Evolutionary conservation across 2,329 filamentous ascomycete species (phyloP).

Genomic region (Pseudogymnoascus sp.): DNA sequence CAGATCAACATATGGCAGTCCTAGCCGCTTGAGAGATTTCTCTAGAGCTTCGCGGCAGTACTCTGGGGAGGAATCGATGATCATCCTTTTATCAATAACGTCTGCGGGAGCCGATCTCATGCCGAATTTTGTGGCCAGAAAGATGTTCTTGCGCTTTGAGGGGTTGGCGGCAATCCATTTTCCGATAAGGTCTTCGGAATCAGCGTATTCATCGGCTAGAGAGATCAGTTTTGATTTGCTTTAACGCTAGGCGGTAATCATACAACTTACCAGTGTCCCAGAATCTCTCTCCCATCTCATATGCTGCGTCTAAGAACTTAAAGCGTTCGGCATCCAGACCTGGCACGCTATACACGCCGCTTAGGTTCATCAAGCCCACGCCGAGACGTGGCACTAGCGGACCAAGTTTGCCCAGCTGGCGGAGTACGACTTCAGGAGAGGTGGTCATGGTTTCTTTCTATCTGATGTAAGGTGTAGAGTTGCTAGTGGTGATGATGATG

Average conservation of each 20-base stretch:
- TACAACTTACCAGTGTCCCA: neutral
- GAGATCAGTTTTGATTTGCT: neutral
- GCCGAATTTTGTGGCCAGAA: slow-evolving; percentile 44
- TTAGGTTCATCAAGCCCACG: neutral
- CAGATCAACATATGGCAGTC: slow-evolving; percentile 35
- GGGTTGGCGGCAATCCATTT: neutral
- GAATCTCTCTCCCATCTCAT: slow-evolving; percentile 30
- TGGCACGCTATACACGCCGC: neutral
- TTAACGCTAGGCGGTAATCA: neutral
- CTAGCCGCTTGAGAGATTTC: slow-evolving; percentile 33
- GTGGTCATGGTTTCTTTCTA: neutral
- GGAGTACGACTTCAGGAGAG: neutral
- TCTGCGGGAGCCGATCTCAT: slow-evolving; percentile 19
- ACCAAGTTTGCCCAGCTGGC: neutral
- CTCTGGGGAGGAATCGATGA: slow-evolving; percentile 31
- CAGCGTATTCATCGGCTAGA: neutral
- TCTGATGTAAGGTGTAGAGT: neutral
- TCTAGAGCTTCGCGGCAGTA: slow-evolving; percentile 35
- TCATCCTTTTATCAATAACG: slow-evolving; percentile 3
- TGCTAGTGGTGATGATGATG: neutral
- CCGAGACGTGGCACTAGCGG: neutral
- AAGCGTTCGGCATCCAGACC: neutral
- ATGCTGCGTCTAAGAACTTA: slow-evolving; percentile 14
- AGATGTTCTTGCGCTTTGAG: slow-evolving; percentile 25
- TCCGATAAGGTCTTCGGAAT: neutral